Percentiles rank a stretch among this genome's conserved stretches.
Conservation (phyloP, 768 basidiomycete species). For the Dictyophora rubrovolvata region DNA sequence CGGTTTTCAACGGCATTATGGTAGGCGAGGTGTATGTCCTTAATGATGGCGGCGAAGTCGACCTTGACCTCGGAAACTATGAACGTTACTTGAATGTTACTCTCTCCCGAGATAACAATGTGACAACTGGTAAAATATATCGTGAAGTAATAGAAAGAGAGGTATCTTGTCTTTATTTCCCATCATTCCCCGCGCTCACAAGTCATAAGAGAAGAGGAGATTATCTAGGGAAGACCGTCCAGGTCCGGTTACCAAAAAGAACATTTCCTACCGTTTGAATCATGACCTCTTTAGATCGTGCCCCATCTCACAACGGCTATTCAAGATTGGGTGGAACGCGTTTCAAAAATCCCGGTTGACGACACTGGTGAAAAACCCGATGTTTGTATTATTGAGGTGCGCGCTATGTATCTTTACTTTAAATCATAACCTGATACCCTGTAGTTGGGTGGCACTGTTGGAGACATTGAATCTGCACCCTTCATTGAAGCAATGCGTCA, state of each 20-base stretch:
- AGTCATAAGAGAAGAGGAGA: slow-evolving; percentile 56
- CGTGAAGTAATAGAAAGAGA: slow-evolving; percentile 94
- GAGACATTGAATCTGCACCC: slow-evolving; percentile 96
- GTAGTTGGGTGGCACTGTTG: slow-evolving; percentile 96
- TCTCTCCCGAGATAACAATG: slow-evolving; percentile 89
- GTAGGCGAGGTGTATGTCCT: slow-evolving; percentile 94
- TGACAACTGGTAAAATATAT: slow-evolving; percentile 98
- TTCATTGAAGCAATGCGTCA: slow-evolving; percentile 99
- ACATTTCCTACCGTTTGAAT: not conserved
- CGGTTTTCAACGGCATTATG: not conserved
- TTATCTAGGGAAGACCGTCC: slow-evolving; percentile 95
- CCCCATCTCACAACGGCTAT: slow-evolving; percentile 95
- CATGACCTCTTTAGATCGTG: slow-evolving; percentile 52
- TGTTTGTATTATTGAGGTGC: slow-evolving; percentile 93
- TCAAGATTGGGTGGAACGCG: slow-evolving; percentile 97
- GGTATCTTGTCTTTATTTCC: slow-evolving; percentile 35
- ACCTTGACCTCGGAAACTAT: slow-evolving; percentile 96
- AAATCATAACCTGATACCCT: not conserved
- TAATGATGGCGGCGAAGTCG: slow-evolving; percentile 97
- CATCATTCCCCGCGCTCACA: slow-evolving; percentile 6
- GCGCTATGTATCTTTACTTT: slow-evolving; percentile 10
- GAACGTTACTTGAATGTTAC: slow-evolving; percentile 96
- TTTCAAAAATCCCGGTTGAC: slow-evolving; percentile 90
- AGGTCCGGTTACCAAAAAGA: slow-evolving; percentile 40
- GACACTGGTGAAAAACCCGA: slow-evolving; percentile 89